Conservation (phyloP, 768 basidiomycete species). For the Krasilnikovozyma curviuscula region DNA sequence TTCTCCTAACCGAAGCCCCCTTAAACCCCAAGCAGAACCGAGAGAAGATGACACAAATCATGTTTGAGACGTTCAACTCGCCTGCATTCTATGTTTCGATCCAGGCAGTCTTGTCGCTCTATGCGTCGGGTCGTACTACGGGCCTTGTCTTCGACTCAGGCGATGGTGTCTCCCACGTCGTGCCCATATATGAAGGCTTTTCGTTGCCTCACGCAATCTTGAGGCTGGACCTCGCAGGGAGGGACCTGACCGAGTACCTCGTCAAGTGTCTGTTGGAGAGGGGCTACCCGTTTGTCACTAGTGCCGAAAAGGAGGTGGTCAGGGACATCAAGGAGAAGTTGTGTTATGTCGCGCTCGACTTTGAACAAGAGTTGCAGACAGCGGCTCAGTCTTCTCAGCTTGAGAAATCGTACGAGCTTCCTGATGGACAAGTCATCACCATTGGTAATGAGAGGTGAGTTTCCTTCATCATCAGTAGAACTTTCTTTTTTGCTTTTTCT, state of each 20-base stretch:
- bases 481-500: not conserved
- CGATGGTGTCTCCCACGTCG: constrained; percentile 12
- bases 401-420: too few species aligned
- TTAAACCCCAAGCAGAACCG: constrained; percentile 9
- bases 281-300: too few species aligned
- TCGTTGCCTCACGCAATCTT: constrained; percentile 4
- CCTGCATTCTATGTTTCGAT: constrained; percentile 7
- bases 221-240: not conserved
- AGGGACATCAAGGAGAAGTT: too few species aligned
- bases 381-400: too few species aligned
- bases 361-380: too few species aligned
- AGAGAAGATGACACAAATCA: constrained; percentile 14
- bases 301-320: too few species aligned
- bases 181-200: constrained; percentile 12
- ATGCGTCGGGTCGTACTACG: constrained; percentile 11
- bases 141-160: constrained; percentile 13
- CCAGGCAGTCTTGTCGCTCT: constrained; percentile 11
- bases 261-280: too few species aligned
- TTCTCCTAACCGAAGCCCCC: constrained; percentile 12
- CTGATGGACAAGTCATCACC: too few species aligned
- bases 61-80: too few species aligned
- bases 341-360: too few species aligned
- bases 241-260: not conserved
- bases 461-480: too few species aligned
- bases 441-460: too few species aligned